Evolutionary conservation across 139 green algal species (phyloP).

Genomic region (Mychonastes homosphaera): DNA sequence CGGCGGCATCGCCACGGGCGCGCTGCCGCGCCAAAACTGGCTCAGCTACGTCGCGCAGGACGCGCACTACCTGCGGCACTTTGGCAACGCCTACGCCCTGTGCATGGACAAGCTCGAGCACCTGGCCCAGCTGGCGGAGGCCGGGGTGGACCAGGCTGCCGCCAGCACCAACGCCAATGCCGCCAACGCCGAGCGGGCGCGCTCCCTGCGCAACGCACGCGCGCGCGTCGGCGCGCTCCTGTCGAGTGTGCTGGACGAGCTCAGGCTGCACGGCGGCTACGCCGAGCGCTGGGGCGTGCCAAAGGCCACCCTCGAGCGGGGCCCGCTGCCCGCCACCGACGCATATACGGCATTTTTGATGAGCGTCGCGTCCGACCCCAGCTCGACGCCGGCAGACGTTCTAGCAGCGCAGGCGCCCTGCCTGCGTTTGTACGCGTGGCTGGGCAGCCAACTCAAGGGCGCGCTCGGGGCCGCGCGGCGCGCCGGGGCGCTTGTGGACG

Average conservation of each 20-base stretch:
- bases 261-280: slow-evolving; percentile 50
- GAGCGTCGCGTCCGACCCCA: slow-evolving; percentile 21
- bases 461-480: neutral
- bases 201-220: neutral
- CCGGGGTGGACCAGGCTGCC: neutral
- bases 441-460: slow-evolving; percentile 45
- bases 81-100: slow-evolving; percentile 44
- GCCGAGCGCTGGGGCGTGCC: slow-evolving; percentile 45
- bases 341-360: slow-evolving; percentile 59
- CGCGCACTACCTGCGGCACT: slow-evolving; percentile 44
- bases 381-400: slow-evolving; percentile 31
- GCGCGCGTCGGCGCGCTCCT: neutral
- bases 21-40: too few relatives aligned
- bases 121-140: neutral
- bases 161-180: neutral
- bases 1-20: too few relatives aligned
- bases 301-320: slow-evolving; percentile 9
- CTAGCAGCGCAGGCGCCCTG: slow-evolving; percentile 65
- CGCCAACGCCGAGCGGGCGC: neutral
- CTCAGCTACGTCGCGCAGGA: slow-evolving; percentile 58
- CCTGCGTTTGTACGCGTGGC: slow-evolving; percentile 58
- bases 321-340: slow-evolving; percentile 31
- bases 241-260: slow-evolving; percentile 44
- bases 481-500: neutral
- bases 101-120: slow-evolving; percentile 26